Conservation (phyloP, 345 rosid genomes). For the Barbarea vulgaris region DNA sequence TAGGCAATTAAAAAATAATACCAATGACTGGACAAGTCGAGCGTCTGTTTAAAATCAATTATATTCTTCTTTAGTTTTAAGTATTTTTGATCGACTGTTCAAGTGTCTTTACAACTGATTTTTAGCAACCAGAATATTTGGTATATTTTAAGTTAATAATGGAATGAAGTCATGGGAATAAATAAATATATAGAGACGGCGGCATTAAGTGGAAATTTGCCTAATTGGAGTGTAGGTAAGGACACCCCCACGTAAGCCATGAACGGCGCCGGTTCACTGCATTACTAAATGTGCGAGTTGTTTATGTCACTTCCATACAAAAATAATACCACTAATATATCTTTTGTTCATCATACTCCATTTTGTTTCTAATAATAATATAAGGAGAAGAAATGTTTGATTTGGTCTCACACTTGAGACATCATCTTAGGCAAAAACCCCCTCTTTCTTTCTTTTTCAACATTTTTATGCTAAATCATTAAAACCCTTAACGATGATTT, state of each 20-base stretch:
- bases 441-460: constrained; percentile 5
- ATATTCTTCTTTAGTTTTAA: background rate
- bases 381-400: background rate
- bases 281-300: background rate
- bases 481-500: constrained; percentile 25
- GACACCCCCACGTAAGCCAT: constrained; percentile 20
- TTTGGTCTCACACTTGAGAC: constrained; percentile 27
- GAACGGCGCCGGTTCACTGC: constrained; percentile 30
- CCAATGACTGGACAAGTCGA: background rate
- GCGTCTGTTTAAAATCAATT: background rate
- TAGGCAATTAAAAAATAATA: background rate
- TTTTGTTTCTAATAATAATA: background rate
- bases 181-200: constrained; percentile 12
- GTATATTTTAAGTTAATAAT: background rate
- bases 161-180: background rate
- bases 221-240: constrained; percentile 24
- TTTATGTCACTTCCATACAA: background rate
- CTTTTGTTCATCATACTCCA: background rate
- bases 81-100: background rate
- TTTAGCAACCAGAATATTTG: background rate
- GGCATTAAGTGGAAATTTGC: constrained; percentile 25
- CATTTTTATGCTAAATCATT: background rate
- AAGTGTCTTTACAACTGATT: background rate
- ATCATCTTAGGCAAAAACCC: background rate
- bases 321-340: background rate